Base-by-base conservation (phyloP, 2,329 filamentous ascomycete species). In the Colletotrichum shisoi region DNA sequence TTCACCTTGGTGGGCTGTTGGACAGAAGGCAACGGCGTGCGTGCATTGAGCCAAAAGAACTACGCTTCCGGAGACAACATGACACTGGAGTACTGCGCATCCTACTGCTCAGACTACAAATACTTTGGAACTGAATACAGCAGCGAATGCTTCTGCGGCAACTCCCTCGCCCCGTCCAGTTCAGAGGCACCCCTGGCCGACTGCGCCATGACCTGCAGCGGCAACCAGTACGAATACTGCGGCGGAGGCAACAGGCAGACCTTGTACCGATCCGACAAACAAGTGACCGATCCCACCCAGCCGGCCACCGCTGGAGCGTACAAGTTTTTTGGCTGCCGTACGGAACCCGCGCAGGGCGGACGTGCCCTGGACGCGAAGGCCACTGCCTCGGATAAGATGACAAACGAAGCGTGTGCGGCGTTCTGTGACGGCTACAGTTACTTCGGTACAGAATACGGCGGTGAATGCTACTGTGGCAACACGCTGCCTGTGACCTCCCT, bases 71-170 rank as follows among this genome's bases (percentile, higher is more conserved):
- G 67, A 12, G 59, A 73, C 19, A 71, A 73, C 67, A 77, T 78
- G 76, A 78, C 75, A 58, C 75, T 77, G 69, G 72, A 76, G 45
- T 60, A 69, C 34, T 78, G 77, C 67, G 76, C 77, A 15, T 69
- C 60, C 1, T 75, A 74, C 70, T 81, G 79, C 67, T 70, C 72
- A 7, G 71, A 71, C 7, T 82, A 74, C 71, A 75, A 74, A 57
- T 81, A 79, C 71, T 81, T 81, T 58, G 79, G 79, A 17, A 77
- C 78, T 13, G 77, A 80, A 71, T 80, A 78, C 69, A 73, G 75
- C 60, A 70, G 64, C 48, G 78, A 80, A 67, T 80, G 79, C 73
- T 81, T 78, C 73, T 79, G 77, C 64, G 77, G 77, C 46, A 74
- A 75, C 71, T 72, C 69, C 49, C 70, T 79, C 12, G 71, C 71